These are phyloP conservation scores for Penicillium daleae DNA, from an alignment of 495 filamentous ascomycete species.

Conservation along the genomic window DNA sequence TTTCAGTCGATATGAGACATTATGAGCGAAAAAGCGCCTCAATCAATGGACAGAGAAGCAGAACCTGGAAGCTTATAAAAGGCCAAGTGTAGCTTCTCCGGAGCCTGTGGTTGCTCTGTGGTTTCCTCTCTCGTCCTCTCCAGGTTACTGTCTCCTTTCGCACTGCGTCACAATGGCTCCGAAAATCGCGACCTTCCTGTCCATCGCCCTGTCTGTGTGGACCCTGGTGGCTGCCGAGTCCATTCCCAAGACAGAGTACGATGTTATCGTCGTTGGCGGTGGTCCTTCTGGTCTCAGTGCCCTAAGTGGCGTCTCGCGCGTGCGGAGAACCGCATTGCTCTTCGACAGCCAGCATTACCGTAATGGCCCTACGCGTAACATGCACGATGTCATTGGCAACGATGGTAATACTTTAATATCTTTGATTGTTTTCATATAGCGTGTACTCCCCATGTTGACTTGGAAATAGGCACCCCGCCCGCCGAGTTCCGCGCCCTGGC, in stretches of 20 bases:
- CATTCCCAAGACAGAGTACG: constrained; percentile 35
- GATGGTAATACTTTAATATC: constrained; percentile 45
- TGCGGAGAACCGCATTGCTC: constrained; percentile 53
- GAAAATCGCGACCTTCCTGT: constrained; percentile 18
- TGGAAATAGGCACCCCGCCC: constrained; percentile 50
- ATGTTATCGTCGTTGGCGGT: constrained; percentile 42
- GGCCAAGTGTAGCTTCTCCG: not conserved
- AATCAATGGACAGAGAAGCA: not conserved
- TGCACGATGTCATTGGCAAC: constrained; percentile 63
- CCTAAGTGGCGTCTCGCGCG: constrained; percentile 58
- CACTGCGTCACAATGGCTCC: constrained; percentile 2
- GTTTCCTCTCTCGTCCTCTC: not conserved
- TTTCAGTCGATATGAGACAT: not conserved
- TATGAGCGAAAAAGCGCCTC: not conserved
- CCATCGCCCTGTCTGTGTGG: constrained; percentile 26
- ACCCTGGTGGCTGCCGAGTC: constrained; percentile 19
- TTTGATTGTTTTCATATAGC: not conserved
- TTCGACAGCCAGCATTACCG: constrained; percentile 61
- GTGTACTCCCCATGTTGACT: not conserved
- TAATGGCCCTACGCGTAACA: constrained; percentile 55
- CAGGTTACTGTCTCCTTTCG: not conserved
- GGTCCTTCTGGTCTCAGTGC: constrained; percentile 45
- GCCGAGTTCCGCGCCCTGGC: constrained; percentile 55
- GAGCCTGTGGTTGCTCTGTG: not conserved
- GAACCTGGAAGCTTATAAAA: not conserved